Evolutionary conservation across 768 basidiomycete genomes (phyloP).

Genomic region (Leccinellum luteum): DNA sequence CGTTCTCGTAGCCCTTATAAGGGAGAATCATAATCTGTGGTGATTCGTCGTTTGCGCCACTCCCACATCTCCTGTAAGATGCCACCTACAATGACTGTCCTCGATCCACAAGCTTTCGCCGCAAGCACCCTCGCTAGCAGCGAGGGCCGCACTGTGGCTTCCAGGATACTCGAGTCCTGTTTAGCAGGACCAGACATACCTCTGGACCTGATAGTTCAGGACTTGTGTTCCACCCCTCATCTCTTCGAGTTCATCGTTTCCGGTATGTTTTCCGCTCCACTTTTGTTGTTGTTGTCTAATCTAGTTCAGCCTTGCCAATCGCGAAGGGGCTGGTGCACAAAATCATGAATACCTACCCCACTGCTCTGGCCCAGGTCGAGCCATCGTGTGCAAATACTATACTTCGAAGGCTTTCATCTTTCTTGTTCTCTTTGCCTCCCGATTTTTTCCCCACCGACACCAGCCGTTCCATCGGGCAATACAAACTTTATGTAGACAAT

Average conservation of each 20-base stretch:
- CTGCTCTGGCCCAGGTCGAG: constrained; percentile 17
- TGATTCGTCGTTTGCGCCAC: background rate
- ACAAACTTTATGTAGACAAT: constrained; percentile 23
- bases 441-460: constrained; percentile 11
- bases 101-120: constrained; percentile 19
- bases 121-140: constrained; percentile 13
- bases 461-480: constrained; percentile 13
- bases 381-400: constrained; percentile 21
- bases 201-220: constrained; percentile 24
- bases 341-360: constrained; percentile 37
- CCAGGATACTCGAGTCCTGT: constrained; percentile 21
- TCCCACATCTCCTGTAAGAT: background rate
- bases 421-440: constrained; percentile 23
- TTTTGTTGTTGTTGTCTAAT: background rate
- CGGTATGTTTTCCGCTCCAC: constrained; percentile 10
- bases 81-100: constrained; percentile 1
- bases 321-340: constrained; percentile 16
- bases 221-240: constrained; percentile 24
- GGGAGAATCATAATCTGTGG: background rate
- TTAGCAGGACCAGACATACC: constrained; percentile 19
- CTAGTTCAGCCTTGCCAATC: constrained; percentile 13
- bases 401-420: constrained; percentile 25
- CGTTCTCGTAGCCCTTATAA: background rate
- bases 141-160: constrained; percentile 18
- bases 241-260: constrained; percentile 34